Percentiles rank a stretch among this genome's conserved stretches.
Evolutionary conservation across 1,284 basidiomycete species (phyloP).

Genomic region (Malassezia globosa): DNA sequence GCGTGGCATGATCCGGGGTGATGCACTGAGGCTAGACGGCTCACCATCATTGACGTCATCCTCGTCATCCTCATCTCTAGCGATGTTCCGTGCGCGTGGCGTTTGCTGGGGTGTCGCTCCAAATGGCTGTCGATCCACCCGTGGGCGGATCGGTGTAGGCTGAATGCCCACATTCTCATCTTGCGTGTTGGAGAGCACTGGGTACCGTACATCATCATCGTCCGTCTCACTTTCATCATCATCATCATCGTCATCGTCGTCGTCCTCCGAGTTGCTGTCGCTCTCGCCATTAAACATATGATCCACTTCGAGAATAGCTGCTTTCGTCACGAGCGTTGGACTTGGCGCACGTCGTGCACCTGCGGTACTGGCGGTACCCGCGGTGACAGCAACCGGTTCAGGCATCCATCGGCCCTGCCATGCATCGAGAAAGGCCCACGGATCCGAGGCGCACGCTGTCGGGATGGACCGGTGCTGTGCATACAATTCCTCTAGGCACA

Average conservation of each 20-base stretch:
- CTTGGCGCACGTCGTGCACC: slow-evolving; percentile 17
- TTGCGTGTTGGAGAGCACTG: neutral
- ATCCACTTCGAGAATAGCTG: slow-evolving; percentile 34
- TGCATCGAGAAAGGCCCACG: slow-evolving; percentile 34
- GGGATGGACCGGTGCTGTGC: slow-evolving; percentile 17
- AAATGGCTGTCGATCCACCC: slow-evolving; percentile 3
- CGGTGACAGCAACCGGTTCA: slow-evolving; percentile 5
- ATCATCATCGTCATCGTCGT: slow-evolving; percentile 20
- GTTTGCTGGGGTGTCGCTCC: slow-evolving; percentile 24
- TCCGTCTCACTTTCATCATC: too few relatives aligned
- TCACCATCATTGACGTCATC: slow-evolving; percentile 17
- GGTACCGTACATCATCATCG: slow-evolving; percentile 15
- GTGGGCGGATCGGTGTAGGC: slow-evolving; percentile 11
- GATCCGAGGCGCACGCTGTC: slow-evolving; percentile 20
- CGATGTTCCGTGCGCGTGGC: slow-evolving; percentile 7
- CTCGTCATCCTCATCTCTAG: slow-evolving; percentile 25
- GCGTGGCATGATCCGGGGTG: slow-evolving; percentile 18
- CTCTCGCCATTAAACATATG: slow-evolving; percentile 42
- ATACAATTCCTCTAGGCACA: slow-evolving; percentile 33
- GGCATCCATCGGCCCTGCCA: slow-evolving; percentile 31
- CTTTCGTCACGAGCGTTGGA: slow-evolving; percentile 37
- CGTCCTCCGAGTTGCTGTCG: slow-evolving; percentile 18
- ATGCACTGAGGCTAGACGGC: too few relatives aligned
- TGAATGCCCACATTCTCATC: slow-evolving; percentile 30
- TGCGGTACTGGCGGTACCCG: too few relatives aligned